Percentiles rank a stretch among this genome's conserved stretches.
Evolutionary conservation across 768 basidiomycete species (phyloP).

Genomic region (Boletellus emodensis): DNA sequence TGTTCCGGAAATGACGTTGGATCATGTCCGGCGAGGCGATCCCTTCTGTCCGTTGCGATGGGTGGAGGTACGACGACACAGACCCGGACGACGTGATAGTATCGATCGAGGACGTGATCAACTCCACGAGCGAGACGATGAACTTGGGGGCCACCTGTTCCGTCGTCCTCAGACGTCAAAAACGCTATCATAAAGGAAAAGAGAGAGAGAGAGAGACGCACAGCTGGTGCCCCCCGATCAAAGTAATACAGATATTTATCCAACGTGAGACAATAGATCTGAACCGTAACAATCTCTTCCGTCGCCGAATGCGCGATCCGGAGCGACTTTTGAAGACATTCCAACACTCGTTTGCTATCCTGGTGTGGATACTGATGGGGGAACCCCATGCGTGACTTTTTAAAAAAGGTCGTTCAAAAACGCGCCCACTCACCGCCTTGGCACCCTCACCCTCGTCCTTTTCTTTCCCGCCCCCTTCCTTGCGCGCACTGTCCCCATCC

Average conservation of each 20-base stretch:
- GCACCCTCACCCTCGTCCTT: conserved; percentile 39
- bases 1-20: conserved; percentile 88
- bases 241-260: conserved; percentile 97
- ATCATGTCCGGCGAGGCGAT: conserved; percentile 95
- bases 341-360: conserved; percentile 95
- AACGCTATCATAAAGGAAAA: too few species aligned
- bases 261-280: conserved; percentile 93
- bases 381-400: too few species aligned
- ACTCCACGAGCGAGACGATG: conserved; percentile 92
- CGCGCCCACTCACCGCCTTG: conserved; percentile 51
- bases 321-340: conserved; percentile 95
- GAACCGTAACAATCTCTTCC: conserved; percentile 95
- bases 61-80: conserved; percentile 62
- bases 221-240: conserved; percentile 88
- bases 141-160: conserved; percentile 88
- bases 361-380: conserved; percentile 75
- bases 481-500: conserved; percentile 20
- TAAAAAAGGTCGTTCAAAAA: too few species aligned
- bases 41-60: conserved; percentile 86
- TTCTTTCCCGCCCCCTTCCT: conserved; percentile 21
- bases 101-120: conserved; percentile 94
- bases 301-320: conserved; percentile 95
- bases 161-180: neutral
- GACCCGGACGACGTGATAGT: conserved; percentile 66
- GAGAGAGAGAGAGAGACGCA: conserved; percentile 38